Evolutionary conservation across 345 rosid species (phyloP).

Genomic region (Linum tenue): DNA sequence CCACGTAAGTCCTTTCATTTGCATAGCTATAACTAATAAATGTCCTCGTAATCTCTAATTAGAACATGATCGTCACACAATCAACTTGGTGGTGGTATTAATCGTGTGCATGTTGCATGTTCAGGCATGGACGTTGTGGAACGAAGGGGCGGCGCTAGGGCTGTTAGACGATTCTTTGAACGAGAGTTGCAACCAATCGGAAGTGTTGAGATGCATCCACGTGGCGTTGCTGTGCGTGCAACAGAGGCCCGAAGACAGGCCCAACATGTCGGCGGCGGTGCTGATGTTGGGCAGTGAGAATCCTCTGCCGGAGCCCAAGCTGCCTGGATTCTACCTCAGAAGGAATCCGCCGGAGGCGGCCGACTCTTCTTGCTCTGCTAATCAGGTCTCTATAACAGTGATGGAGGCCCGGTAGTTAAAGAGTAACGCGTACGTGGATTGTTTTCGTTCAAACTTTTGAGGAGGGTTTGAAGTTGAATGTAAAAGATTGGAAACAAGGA

Average conservation of each 20-base stretch:
- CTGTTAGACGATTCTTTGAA: not conserved
- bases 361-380: not conserved
- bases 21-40: not conserved
- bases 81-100: not conserved
- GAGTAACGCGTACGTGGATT: too few species aligned
- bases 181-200: not conserved
- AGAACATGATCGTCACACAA: not conserved
- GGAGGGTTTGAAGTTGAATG: too few species aligned
- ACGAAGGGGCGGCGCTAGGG: not conserved
- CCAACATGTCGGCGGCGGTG: not conserved
- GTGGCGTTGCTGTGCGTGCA: not conserved
- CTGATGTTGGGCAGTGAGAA: conserved; percentile 3
- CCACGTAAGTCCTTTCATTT: not conserved
- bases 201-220: not conserved
- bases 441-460: too few species aligned
- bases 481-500: too few species aligned
- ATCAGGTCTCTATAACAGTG: too few species aligned
- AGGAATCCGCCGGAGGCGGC: not conserved
- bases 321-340: not conserved
- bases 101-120: too few species aligned
- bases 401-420: too few species aligned
- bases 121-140: conserved; percentile 2
- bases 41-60: not conserved
- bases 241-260: not conserved
- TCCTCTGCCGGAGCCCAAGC: not conserved